A percentile compares a stretch with the other conserved stretches of the same genome.
Conservation (phyloP, 2,329 filamentous ascomycete species). For the Dactylonectria estremocensis region DNA sequence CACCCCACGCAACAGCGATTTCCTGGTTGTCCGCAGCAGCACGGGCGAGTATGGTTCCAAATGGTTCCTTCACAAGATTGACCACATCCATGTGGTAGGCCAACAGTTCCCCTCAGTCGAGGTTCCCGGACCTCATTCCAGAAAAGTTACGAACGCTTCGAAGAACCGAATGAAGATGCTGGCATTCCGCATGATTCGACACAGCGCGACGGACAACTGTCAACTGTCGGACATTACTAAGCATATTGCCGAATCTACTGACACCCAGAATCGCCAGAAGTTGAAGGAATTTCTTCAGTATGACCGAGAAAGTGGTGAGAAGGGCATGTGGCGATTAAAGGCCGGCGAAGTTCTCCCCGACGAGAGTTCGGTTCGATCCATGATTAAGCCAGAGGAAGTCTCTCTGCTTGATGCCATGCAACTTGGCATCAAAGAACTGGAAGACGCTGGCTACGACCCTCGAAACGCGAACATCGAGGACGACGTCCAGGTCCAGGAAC, state of each 20-base stretch:
- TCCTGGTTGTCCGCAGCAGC: constrained; percentile 86
- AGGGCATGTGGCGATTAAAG: constrained; percentile 85
- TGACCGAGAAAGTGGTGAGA: constrained; percentile 80
- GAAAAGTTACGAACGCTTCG: constrained; percentile 95
- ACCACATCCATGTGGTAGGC: constrained; percentile 91
- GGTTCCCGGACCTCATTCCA: constrained; percentile 92
- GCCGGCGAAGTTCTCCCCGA: constrained; percentile 83
- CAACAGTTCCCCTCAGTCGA: constrained; percentile 94
- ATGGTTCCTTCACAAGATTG: constrained; percentile 90
- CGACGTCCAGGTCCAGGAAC: constrained; percentile 73
- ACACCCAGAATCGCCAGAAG: constrained; percentile 96
- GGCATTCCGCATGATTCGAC: constrained; percentile 88
- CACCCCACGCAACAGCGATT: constrained; percentile 82
- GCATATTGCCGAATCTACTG: constrained; percentile 92
- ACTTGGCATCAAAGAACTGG: constrained; percentile 90
- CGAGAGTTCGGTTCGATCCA: constrained; percentile 83
- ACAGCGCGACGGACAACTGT: constrained; percentile 78
- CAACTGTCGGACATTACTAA: constrained; percentile 89
- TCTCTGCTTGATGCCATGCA: constrained; percentile 98
- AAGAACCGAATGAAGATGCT: constrained; percentile 99
- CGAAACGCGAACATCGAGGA: constrained; percentile 75
- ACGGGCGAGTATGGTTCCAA: constrained; percentile 83
- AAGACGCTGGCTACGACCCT: constrained; percentile 88
- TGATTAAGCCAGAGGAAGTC: constrained; percentile 96
- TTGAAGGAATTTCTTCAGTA: constrained; percentile 97